These are phyloP conservation scores for Kwoniella heveanensis DNA, from an alignment of 768 basidiomycete genomes.

Conservation along the genomic window DNA sequence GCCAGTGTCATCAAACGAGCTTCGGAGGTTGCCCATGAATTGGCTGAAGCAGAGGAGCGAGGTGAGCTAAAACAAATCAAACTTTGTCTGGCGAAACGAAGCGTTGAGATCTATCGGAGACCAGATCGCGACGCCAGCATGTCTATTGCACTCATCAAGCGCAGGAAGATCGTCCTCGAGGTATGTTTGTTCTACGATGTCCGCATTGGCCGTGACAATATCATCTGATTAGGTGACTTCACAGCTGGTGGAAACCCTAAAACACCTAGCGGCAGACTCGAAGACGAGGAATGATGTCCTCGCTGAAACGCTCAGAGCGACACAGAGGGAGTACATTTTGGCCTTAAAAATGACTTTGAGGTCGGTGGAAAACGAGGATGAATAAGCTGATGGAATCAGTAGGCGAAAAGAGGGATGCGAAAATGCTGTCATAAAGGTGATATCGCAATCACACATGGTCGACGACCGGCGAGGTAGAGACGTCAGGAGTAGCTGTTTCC, in stretches of 20 bases:
- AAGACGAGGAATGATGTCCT: background rate
- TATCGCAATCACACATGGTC: no score
- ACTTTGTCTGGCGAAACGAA: no score
- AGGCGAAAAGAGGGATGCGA: background rate
- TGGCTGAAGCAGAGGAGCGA: slow-evolving; percentile 65
- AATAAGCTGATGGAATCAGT: background rate
- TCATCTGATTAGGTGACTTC: background rate
- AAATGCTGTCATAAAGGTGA: background rate
- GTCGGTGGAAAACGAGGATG: background rate
- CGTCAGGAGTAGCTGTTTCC: no score
- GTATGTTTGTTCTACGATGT: background rate
- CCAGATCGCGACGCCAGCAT: slow-evolving; percentile 11
- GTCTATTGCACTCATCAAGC: slow-evolving; percentile 4
- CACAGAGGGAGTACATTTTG: slow-evolving; percentile 1
- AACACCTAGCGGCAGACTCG: background rate
- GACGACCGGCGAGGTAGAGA: no score
- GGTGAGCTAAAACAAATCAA: no score
- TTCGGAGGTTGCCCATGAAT: slow-evolving; percentile 64
- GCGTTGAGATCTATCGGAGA: background rate
- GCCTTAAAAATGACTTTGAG: background rate
- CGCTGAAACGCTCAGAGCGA: background rate
- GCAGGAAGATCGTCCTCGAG: slow-evolving; percentile 13
- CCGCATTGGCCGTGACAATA: no score
- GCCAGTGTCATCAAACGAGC: slow-evolving; percentile 68
- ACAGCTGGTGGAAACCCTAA: slow-evolving; percentile 8